Evolutionary conservation across 805 yeast genomes (phyloP).

Genomic region (Tetrapisispora phaffii): DNA sequence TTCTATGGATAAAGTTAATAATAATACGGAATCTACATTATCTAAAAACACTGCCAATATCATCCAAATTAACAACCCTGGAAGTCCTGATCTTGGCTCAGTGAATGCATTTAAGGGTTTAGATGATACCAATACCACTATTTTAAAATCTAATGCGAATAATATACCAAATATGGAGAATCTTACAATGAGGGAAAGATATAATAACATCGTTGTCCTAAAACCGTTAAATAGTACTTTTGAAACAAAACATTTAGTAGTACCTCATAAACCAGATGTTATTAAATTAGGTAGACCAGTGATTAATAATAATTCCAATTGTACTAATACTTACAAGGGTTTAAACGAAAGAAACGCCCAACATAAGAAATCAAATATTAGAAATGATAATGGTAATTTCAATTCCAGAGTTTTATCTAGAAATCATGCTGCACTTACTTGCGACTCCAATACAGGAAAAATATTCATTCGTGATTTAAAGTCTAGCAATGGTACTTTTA

Average conservation of each 20-base stretch:
- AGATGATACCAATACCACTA: neutral
- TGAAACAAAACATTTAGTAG: conserved; percentile 57
- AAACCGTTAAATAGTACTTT: conserved; percentile 69
- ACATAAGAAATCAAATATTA: conserved; percentile 27
- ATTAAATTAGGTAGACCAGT: conserved; percentile 81
- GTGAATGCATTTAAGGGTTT: neutral
- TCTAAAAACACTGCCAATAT: neutral
- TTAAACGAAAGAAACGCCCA: conserved; percentile 7
- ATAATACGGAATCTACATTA: neutral
- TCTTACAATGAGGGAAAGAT: conserved; percentile 12
- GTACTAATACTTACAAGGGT: neutral
- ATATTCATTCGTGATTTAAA: conserved; percentile 73
- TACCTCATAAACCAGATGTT: conserved; percentile 70
- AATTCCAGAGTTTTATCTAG: conserved; percentile 87
- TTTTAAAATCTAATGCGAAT: neutral
- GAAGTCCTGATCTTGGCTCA: neutral
- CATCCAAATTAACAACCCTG: neutral
- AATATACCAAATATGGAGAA: neutral
- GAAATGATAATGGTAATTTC: conserved; percentile 71
- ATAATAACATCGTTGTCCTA: conserved; percentile 50
- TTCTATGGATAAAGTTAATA: neutral
- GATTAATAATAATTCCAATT: conserved; percentile 2
- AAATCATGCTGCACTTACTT: conserved; percentile 80
- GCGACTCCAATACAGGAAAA: conserved; percentile 48
- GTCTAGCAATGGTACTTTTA: conserved; percentile 84